Base-by-base conservation (phyloP, 148 eudicot species). In the Vaccinium macrocarpon region DNA sequence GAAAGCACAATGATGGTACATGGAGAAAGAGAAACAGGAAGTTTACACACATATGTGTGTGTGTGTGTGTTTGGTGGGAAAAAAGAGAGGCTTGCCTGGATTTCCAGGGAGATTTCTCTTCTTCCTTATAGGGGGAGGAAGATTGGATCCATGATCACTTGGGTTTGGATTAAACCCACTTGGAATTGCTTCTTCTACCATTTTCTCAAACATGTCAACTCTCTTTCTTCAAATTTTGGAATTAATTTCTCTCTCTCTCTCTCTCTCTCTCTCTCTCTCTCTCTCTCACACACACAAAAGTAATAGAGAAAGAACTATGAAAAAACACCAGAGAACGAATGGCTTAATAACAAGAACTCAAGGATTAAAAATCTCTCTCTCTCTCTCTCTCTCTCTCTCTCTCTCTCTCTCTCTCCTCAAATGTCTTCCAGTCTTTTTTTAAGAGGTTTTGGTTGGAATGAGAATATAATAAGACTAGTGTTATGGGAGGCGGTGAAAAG, bases 51-150 rank as follows among this genome's bases (percentile, higher is more conserved):
- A 35, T 3, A n/a, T 6, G 18, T 1, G 52, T 49, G 25, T 1
- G 52, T 49, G 25, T 77, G 35, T 18, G 2, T 74, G 53, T 19
- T 48, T 62, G 84, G 82, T 49, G 25, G 57, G 25, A 32, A 78
- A 76, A 10, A 7, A 49, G n/a, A 46, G 61, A 29, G 38, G 27
- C 56, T 78, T 86, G 76, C 91, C 91, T 85, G 91, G 91, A 64
- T 59, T 95, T 66, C 98, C 98, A 53, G 98, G 98, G 83, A 95
- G 97, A 84, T 90, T 95, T 88, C 98, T 90, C 87, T 93, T 93
- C 90, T 90, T 95, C 94, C 90, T 93, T 23, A 75, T 59, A 76
- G 91, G 89, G 72, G 91, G 92, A 84, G 84, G 89, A 42, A 42
- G 46, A 53, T 89, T 90, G 82, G 94, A 91, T 90, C 87, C 92